These are phyloP conservation scores for Sicyos baderoa DNA, from an alignment of 306 rosid species.

Conservation along the genomic window DNA sequence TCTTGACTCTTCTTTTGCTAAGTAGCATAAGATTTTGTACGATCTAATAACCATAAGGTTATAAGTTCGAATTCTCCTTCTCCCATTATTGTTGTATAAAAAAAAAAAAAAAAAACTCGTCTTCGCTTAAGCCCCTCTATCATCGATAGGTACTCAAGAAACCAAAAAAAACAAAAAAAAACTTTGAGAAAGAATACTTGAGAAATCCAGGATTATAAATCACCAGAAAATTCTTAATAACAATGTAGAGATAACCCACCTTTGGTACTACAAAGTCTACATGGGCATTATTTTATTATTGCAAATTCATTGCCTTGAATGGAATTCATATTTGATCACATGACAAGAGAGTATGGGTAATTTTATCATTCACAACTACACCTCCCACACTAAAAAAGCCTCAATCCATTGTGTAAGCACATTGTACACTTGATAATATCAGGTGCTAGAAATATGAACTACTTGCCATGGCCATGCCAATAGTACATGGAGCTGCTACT, in stretches of 20 bases:
- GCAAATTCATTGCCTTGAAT: conserved; percentile 11
- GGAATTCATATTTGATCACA: conserved; percentile 9
- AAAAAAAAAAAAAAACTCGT: too few relatives aligned
- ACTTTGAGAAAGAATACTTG: neutral
- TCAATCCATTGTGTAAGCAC: conserved; percentile 10
- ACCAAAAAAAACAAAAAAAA: too few relatives aligned
- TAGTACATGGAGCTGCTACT: conserved; percentile 4
- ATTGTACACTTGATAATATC: neutral
- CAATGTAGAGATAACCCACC: neutral
- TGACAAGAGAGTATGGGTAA: neutral
- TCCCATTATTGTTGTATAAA: too few relatives aligned
- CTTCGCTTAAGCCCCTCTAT: too few relatives aligned
- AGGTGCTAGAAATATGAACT: neutral
- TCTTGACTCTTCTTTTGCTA: too few relatives aligned
- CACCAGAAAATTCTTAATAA: neutral
- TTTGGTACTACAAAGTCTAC: neutral
- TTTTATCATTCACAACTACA: neutral
- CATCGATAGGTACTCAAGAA: too few relatives aligned
- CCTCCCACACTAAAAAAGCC: neutral
- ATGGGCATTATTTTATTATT: neutral
- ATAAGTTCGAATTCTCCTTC: too few relatives aligned
- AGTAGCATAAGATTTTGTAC: too few relatives aligned
- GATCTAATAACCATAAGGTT: too few relatives aligned
- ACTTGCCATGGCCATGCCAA: conserved; percentile 5
- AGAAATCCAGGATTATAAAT: neutral